These are phyloP conservation scores for Ascochyta viciae-villosae DNA, from an alignment of 2,329 filamentous ascomycete genomes.

Conservation along the genomic window DNA sequence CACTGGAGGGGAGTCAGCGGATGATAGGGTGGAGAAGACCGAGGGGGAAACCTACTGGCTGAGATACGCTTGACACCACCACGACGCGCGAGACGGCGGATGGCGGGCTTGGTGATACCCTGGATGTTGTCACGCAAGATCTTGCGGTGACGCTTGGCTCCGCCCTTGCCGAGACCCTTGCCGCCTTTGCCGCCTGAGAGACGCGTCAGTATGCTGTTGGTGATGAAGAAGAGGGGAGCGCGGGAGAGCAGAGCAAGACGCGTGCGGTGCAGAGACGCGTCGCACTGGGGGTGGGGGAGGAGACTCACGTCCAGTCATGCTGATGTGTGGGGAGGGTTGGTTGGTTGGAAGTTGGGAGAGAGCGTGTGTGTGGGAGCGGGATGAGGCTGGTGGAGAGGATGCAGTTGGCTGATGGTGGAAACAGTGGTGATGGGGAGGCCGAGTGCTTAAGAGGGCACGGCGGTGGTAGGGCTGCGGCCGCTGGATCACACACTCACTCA, in stretches of 20 bases:
- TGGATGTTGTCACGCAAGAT: constrained; percentile 64
- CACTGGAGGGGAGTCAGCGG: constrained; percentile 56
- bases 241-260: constrained; percentile 47
- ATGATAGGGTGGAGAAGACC: not conserved
- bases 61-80: constrained; percentile 62
- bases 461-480: constrained; percentile 28
- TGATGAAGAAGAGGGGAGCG: too few species aligned
- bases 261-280: constrained; percentile 16
- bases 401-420: constrained; percentile 28
- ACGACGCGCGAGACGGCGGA: constrained; percentile 62
- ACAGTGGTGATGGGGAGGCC: constrained; percentile 22
- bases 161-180: constrained; percentile 63
- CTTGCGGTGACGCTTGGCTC: constrained; percentile 63
- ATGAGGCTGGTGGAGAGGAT: constrained; percentile 23
- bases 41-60: constrained; percentile 51
- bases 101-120: constrained; percentile 62
- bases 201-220: constrained; percentile 41
- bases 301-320: constrained; percentile 59
- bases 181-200: constrained; percentile 60
- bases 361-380: constrained; percentile 19
- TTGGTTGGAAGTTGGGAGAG: constrained; percentile 27
- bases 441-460: constrained; percentile 36
- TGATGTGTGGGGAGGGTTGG: constrained; percentile 45
- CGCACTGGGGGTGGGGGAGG: constrained; percentile 6
- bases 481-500: constrained; percentile 33